Base-by-base conservation (phyloP, 139 green algal genomes). In the Nannochloris sp. region DNA sequence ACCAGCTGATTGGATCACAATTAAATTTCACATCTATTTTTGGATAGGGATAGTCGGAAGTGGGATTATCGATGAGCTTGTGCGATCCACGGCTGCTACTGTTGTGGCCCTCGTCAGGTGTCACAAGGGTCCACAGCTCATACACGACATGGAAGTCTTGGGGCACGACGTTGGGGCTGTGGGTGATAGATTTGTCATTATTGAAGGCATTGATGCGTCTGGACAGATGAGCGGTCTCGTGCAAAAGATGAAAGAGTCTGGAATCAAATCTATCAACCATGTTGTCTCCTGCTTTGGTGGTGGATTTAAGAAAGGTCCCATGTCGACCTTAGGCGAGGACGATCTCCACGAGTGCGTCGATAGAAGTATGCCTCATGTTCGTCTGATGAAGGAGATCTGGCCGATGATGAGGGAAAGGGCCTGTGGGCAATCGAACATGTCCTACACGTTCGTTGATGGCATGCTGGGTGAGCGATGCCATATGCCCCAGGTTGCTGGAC, bases 391-490 rank as follows among this genome's bases (percentile, higher is more conserved):
- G n/a, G 60, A 58, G 15, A 23, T 15, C 31, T 40, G 15, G 21
- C 21, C 24, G 15, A 58, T 27, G n/a, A 49, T 40, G 34, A 40
- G 8, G 2, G 34, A 40, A 40, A 40, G 34, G 34, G 34, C 34
- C 8, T 40, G 7, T 40, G 8, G 8, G 34, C 8, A 40, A 0
- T 40, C 34, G 0, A 40, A 40, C 34, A 9, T 40, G 7, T 40
- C 21, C 19, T 64, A 57, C 21, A 64, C 21, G 19, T 55, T 66
- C 21, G 31, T 66, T 54, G 37, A 27, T 57, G 60, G 60, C 14
- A 66, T 53, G 36, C 60, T 66, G 44, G 67, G 67, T 31, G 67
- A 69, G 48, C 15, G n/a, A 21, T 73, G 59, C 48, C 49, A 21
- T 50, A 73, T 69, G 49, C 31, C 67, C 7, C 36, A 69, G 21